Evolutionary conservation across 192 early-diverging fungal species (phyloP).

Genomic region (Dimargaris xerosporica): DNA sequence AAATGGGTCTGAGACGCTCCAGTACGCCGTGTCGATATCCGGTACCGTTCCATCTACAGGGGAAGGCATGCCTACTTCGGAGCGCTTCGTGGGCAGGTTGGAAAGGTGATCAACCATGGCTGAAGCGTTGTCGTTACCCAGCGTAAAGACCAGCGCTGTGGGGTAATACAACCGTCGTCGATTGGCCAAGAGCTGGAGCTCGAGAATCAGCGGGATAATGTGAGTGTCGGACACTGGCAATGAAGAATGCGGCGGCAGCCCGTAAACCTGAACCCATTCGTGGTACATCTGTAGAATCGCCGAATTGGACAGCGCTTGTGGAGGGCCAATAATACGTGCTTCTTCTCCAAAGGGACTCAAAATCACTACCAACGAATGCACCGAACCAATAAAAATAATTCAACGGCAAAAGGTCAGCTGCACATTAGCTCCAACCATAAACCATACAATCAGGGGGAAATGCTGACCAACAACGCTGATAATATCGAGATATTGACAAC

Average conservation of each 20-base stretch:
- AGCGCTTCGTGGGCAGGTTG: not conserved
- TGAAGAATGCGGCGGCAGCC: not conserved
- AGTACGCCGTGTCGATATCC: not conserved
- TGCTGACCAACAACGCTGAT: no score
- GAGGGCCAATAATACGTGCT: not conserved
- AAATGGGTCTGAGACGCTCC: not conserved
- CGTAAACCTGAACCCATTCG: conserved; percentile 3
- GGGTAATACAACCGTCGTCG: conserved; percentile 1
- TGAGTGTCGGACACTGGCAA: not conserved
- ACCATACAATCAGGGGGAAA: no score
- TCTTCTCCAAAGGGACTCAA: conserved; percentile 9
- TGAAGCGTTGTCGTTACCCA: not conserved
- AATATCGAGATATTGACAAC: no score
- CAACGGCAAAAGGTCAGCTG: no score
- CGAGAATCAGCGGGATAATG: not conserved
- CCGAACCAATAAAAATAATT: no score
- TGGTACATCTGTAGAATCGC: not conserved
- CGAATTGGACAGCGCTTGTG: not conserved
- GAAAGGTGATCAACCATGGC: not conserved
- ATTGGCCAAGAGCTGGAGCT: not conserved
- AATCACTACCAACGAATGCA: not conserved
- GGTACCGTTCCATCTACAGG: not conserved
- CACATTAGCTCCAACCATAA: no score
- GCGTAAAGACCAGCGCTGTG: not conserved
- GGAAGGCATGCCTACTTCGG: not conserved